These are phyloP conservation scores for Salvia sclarea DNA, from an alignment of 305 asterid genomes.

Conservation along the genomic window DNA sequence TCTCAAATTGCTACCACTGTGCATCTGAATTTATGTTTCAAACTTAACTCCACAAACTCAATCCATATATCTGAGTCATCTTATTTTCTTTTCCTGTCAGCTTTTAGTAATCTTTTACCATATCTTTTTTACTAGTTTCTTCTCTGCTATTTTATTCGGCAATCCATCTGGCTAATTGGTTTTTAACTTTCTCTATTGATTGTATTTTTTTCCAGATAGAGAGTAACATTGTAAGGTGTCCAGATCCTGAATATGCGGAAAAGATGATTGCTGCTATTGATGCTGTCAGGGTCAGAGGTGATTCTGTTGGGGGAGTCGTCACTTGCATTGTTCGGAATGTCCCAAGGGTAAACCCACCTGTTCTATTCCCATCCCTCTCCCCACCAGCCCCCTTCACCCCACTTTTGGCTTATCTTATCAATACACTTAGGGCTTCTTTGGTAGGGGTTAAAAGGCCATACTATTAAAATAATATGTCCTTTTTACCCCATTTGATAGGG, in stretches of 20 bases:
- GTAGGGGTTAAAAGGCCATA: too few relatives aligned
- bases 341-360: slow-evolving; percentile 61
- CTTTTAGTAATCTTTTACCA: slow-evolving; percentile 19
- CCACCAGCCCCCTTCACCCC: background rate
- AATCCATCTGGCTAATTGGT: slow-evolving; percentile 16
- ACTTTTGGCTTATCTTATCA: slow-evolving; percentile 10
- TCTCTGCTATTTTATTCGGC: background rate
- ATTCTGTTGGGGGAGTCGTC: slow-evolving; percentile 96
- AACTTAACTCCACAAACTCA: slow-evolving; percentile 16
- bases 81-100: slow-evolving; percentile 14
- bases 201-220: slow-evolving; percentile 61
- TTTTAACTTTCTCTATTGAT: slow-evolving; percentile 23
- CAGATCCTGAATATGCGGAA: slow-evolving; percentile 88
- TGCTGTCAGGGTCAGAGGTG: slow-evolving; percentile 87
- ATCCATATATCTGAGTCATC: slow-evolving; percentile 14
- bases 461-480: too few relatives aligned
- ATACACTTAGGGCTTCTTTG: too few relatives aligned
- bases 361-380: background rate
- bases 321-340: slow-evolving; percentile 93
- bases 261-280: slow-evolving; percentile 97
- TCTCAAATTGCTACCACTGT: background rate
- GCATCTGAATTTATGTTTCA: background rate
- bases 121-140: background rate
- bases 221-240: slow-evolving; percentile 89
- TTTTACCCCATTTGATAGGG: too few relatives aligned